Conservation (phyloP, 2,329 filamentous ascomycete species). For the Sporothrix brasiliensis region DNA sequence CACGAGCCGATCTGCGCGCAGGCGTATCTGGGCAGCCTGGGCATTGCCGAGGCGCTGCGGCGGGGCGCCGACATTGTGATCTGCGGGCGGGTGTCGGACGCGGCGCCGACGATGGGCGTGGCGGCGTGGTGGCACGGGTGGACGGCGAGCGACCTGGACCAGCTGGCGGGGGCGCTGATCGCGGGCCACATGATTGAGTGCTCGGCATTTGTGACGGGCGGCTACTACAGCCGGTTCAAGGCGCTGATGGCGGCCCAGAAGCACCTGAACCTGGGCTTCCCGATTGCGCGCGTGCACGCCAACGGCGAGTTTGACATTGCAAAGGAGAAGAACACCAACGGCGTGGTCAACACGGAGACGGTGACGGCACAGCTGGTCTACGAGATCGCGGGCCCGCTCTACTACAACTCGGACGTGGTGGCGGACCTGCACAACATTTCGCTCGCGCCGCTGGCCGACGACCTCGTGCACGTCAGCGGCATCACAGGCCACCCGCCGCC, state of each 20-base stretch:
- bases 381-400: slow-evolving; percentile 45
- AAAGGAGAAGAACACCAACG: slow-evolving; percentile 38
- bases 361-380: slow-evolving; percentile 43
- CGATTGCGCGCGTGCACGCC: slow-evolving; percentile 32
- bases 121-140: slow-evolving; percentile 38
- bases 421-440: slow-evolving; percentile 41
- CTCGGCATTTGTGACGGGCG: slow-evolving; percentile 40
- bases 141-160: slow-evolving; percentile 33
- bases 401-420: slow-evolving; percentile 45
- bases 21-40: slow-evolving; percentile 38
- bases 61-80: slow-evolving; percentile 34
- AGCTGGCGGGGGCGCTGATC: slow-evolving; percentile 37
- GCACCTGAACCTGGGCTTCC: slow-evolving; percentile 38
- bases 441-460: slow-evolving; percentile 50
- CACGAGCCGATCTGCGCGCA: slow-evolving; percentile 34
- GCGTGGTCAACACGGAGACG: slow-evolving; percentile 37
- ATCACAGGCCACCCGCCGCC: slow-evolving; percentile 43
- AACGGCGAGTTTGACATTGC: slow-evolving; percentile 33
- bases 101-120: slow-evolving; percentile 35
- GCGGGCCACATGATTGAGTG: slow-evolving; percentile 39
- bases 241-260: slow-evolving; percentile 34
- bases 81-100: slow-evolving; percentile 37
- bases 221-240: slow-evolving; percentile 41
- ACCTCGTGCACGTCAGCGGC: slow-evolving; percentile 42
- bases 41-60: slow-evolving; percentile 33